Evolutionary conservation across 495 filamentous ascomycete species (phyloP).

Genomic region (Jackrogersella minutella): DNA sequence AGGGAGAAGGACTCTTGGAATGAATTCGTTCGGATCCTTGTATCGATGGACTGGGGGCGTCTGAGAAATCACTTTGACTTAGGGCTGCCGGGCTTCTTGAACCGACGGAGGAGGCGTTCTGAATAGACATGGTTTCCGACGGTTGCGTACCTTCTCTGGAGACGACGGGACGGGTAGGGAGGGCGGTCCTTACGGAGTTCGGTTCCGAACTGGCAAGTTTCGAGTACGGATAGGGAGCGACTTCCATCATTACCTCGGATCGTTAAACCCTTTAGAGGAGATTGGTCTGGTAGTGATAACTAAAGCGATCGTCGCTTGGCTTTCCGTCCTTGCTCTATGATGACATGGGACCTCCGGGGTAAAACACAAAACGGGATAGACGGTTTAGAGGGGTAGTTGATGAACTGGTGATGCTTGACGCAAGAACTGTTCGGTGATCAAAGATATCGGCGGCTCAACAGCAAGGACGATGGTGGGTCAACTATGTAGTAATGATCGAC

Average conservation of each 20-base stretch:
- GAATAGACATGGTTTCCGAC: constrained; percentile 38
- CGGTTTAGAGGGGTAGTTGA: not conserved
- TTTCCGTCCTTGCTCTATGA: constrained; percentile 12
- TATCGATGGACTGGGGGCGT: constrained; percentile 40
- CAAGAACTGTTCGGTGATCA: constrained; percentile 12
- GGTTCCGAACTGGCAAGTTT: constrained; percentile 35
- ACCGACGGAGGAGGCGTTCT: constrained; percentile 33
- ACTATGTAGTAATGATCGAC: constrained; percentile 2
- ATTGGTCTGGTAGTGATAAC: constrained; percentile 5
- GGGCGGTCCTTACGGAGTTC: constrained; percentile 40
- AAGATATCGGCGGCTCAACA: constrained; percentile 23
- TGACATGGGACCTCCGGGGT: constrained; percentile 15
- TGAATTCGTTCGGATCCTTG: constrained; percentile 42
- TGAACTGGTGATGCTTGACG: constrained; percentile 13
- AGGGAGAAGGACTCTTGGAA: constrained; percentile 46
- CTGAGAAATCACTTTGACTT: constrained; percentile 42
- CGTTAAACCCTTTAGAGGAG: constrained; percentile 6
- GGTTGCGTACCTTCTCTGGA: constrained; percentile 39
- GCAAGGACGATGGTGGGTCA: constrained; percentile 8
- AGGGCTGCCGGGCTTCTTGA: constrained; percentile 42
- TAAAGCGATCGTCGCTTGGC: constrained; percentile 18
- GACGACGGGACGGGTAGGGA: constrained; percentile 41
- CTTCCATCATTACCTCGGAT: constrained; percentile 40
- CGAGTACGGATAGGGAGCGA: constrained; percentile 31
- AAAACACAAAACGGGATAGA: constrained; percentile 6